Evolutionary conservation across 169 alveolate genomes (phyloP).

Genomic region (Eimeria falciformis): DNA sequence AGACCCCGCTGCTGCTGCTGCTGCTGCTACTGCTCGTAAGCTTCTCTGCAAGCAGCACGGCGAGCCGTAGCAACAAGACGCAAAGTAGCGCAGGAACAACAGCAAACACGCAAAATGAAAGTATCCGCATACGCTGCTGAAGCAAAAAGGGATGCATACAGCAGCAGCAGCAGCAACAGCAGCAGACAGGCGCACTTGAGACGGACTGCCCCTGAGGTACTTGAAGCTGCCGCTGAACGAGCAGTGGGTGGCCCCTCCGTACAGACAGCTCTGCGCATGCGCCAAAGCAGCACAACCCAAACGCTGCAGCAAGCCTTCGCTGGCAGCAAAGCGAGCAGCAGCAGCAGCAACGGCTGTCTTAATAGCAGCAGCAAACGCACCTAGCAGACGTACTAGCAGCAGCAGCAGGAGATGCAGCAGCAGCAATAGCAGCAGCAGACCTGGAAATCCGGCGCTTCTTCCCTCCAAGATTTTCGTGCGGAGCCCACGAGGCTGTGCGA

Average conservation of each 20-base stretch:
- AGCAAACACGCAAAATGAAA: background rate
- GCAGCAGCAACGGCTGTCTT: background rate
- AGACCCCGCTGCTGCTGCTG: background rate
- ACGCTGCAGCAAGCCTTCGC: background rate
- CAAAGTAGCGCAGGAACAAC: background rate
- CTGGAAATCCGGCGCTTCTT: background rate
- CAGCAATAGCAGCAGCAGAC: background rate
- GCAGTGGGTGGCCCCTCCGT: background rate
- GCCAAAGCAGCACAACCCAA: background rate
- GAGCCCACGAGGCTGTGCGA: background rate
- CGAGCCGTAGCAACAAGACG: background rate
- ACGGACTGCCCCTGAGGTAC: background rate
- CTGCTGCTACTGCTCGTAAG: background rate
- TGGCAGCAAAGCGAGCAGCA: conserved; percentile 10
- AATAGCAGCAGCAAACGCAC: background rate
- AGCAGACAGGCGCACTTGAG: conserved; percentile 1
- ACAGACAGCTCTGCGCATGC: conserved; percentile 6
- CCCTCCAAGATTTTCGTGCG: no score
- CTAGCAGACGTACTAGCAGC: background rate
- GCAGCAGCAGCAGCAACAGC: conserved; percentile 41
- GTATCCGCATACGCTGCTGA: background rate
- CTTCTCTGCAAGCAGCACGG: conserved; percentile 22
- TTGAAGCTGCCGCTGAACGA: background rate
- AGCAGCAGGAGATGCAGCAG: background rate
- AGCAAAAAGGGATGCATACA: no score